Evolutionary conservation across 805 yeast species (phyloP), one percentile per base, ranked within the genome.

Genomic region (Myxozyma nipponensis): DNA sequence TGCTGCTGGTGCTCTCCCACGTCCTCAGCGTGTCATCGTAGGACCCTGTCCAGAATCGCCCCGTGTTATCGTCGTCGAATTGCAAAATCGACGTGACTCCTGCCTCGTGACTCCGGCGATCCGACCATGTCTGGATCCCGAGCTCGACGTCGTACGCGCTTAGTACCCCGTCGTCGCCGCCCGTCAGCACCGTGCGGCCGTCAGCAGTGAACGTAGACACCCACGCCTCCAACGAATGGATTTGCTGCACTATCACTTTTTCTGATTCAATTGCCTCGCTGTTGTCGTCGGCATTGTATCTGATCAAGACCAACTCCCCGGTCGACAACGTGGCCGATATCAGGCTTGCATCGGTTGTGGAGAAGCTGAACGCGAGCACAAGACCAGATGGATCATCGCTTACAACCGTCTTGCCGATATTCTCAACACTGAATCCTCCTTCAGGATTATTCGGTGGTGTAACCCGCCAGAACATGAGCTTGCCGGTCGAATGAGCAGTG

Each of bases 191-290:
- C 0, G 86, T 79, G 18, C 39, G 17, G 13, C 54, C 54, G 24
- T 21, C 36, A 76, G 77, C 5, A 78, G 77, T 22, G 74, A 75
- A 6, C 86, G 89, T 69, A 82, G 86, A 1, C 79, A 79, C 86
- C 98, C 98, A 90, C 52, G 95, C 86, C 66, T 91, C 96, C 30
- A 89, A 67, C 7, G 76, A 73, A 65, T 91, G 97, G 4, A 46
- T 44, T 21, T 36, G 40, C 10, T 35, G 42, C 4, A 30, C n/a
- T 34, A 17, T 5, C 7, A 21, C 17, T 21, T 4, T 7, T 3
- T 10, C 28, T 6, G 9, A 4, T 6, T 24, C 4, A 23, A 15
- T 37, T 1, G 22, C 42, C 9, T 3, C 18, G n/a, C 9, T 13
- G 3, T 24, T 18, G 3, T 25, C 21, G 3, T 19, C 42, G 7